A percentile compares a stretch with the other conserved stretches of the same genome.
These are phyloP conservation scores for Scheffersomyces lignosus DNA, from an alignment of 805 yeast genomes.

Conservation along the genomic window DNA sequence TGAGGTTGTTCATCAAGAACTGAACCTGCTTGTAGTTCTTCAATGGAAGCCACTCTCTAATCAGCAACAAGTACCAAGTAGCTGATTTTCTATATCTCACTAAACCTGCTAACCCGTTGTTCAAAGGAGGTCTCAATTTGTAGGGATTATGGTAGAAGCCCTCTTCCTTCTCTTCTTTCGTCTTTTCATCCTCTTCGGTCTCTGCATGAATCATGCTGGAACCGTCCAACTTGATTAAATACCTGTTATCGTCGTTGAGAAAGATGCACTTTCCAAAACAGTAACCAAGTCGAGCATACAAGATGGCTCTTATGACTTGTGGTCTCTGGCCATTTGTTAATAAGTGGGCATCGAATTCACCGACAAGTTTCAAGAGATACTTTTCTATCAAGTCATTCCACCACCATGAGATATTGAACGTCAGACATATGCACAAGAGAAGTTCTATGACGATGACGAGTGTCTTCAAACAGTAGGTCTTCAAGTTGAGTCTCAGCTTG, in stretches of 20 bases:
- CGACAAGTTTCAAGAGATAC: conserved; percentile 47
- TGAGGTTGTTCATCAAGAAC: conserved; percentile 25
- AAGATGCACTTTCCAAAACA: conserved; percentile 48
- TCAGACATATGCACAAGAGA: conserved; percentile 49
- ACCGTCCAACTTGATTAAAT: conserved; percentile 1
- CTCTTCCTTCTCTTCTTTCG: conserved; percentile 27
- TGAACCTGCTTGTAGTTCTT: conserved; percentile 27
- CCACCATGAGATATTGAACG: conserved; percentile 44
- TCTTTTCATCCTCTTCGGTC: conserved; percentile 3
- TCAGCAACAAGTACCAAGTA: conserved; percentile 74
- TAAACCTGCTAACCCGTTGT: conserved; percentile 48
- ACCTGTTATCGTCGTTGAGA: conserved; percentile 7
- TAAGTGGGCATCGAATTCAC: conserved; percentile 45
- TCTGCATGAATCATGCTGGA: background rate
- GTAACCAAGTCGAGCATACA: conserved; percentile 43
- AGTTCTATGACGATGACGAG: conserved; percentile 69
- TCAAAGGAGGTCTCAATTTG: conserved; percentile 34
- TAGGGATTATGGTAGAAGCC: conserved; percentile 33
- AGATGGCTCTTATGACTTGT: conserved; percentile 44
- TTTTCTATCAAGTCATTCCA: conserved; percentile 45
- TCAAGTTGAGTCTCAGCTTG: conserved; percentile 66
- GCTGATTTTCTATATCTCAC: conserved; percentile 72
- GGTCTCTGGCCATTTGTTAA: conserved; percentile 39
- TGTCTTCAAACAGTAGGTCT: conserved; percentile 69
- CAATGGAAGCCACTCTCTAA: conserved; percentile 59